phyloP scores from a whole-genome alignment of 345 rosid species.

The Luvunga scandens region DNA sequence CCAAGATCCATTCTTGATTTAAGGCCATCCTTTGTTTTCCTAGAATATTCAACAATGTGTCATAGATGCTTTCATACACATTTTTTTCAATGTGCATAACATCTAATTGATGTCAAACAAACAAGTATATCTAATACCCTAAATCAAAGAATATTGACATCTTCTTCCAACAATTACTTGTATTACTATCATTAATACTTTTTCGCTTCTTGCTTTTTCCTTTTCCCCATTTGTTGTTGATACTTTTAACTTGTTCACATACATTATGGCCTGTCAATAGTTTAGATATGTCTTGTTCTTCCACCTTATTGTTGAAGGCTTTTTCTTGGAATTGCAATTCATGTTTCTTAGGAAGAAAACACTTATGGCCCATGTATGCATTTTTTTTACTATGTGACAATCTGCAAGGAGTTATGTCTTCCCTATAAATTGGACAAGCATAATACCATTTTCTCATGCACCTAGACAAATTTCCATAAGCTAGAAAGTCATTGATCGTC shows the following conservation, averaged over 20 bases:
- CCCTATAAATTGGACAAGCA: not conserved
- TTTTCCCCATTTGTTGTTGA: not conserved
- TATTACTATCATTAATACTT: too few relatives aligned
- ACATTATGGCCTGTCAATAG: not conserved
- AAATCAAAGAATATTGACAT: not conserved
- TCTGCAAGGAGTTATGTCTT: not conserved
- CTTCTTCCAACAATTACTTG: not conserved
- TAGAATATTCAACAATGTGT: not conserved
- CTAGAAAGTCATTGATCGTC: too few relatives aligned
- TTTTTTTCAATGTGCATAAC: not conserved
- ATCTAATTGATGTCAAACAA: not conserved
- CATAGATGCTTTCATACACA: not conserved
- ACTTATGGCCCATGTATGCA: not conserved
- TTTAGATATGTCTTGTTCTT: not conserved
- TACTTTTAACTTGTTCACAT: not conserved
- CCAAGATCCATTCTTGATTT: not conserved
- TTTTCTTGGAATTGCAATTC: not conserved
- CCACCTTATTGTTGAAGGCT: not conserved
- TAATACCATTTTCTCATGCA: too few relatives aligned
- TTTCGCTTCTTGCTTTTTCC: not conserved
- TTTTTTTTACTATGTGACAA: not conserved
- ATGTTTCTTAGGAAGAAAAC: not conserved
- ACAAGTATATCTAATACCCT: not conserved
- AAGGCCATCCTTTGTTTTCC: not conserved
- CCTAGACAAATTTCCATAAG: too few relatives aligned